These are phyloP conservation scores for Chalciporus pseudorubinellus DNA, from an alignment of 768 basidiomycete genomes.

Conservation along the genomic window DNA sequence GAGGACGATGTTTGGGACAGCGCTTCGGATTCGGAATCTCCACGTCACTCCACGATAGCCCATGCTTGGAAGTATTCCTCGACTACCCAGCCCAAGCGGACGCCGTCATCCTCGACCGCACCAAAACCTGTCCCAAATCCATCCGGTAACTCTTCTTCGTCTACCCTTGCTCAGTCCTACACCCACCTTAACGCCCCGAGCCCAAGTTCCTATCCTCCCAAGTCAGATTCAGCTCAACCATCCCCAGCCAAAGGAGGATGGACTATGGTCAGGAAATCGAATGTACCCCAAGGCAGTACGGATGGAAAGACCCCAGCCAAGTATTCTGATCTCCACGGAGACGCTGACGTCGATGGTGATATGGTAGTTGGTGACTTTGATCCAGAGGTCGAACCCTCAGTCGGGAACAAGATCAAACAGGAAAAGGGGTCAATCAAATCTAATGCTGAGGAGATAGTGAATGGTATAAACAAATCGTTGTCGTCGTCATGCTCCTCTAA, in stretches of 20 bases:
- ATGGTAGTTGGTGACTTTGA: conserved; percentile 79
- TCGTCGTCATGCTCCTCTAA: conserved; percentile 26
- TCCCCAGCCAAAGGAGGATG: conserved; percentile 59
- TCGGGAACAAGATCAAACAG: conserved; percentile 41
- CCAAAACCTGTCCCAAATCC: conserved; percentile 57
- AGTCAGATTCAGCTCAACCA: conserved; percentile 39
- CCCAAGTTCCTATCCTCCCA: conserved; percentile 72
- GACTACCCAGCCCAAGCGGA: conserved; percentile 22
- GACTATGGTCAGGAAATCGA: conserved; percentile 66
- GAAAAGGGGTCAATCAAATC: conserved; percentile 52
- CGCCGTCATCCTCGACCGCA: conserved; percentile 36
- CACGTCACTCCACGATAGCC: conserved; percentile 51
- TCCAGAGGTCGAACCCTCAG: conserved; percentile 41
- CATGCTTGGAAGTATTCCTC: conserved; percentile 41
- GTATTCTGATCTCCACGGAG: conserved; percentile 33
- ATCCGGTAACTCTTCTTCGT: conserved; percentile 52
- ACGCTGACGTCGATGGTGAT: conserved; percentile 71
- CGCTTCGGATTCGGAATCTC: conserved; percentile 73
- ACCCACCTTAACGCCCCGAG: conserved; percentile 75
- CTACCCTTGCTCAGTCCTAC: conserved; percentile 75
- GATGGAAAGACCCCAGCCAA: conserved; percentile 23
- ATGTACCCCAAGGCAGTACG: conserved; percentile 24
- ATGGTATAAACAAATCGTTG: conserved; percentile 48
- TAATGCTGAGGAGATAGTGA: conserved; percentile 73
- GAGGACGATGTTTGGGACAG: conserved; percentile 90